phyloP scores from a whole-genome alignment of 768 basidiomycete species.

The Plicaturopsis crispa region DNA sequence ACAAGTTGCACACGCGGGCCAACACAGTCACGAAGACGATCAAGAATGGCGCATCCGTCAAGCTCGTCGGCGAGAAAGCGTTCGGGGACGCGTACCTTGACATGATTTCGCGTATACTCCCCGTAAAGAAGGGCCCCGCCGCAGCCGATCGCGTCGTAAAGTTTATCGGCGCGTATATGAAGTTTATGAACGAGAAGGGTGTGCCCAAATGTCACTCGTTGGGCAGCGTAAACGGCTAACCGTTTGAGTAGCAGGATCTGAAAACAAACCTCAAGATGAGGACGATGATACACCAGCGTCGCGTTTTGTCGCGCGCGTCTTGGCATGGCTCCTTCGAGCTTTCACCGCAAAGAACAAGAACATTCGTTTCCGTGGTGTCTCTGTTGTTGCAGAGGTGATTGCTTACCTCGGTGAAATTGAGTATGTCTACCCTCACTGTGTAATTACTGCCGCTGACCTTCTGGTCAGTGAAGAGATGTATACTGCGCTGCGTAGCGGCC shows the following conservation, averaged over 20 bases:
- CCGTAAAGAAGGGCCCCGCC: slow-evolving; percentile 40
- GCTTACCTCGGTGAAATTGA: slow-evolving; percentile 41
- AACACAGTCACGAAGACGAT: slow-evolving; percentile 19
- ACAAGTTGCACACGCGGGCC: slow-evolving; percentile 33
- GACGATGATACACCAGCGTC: slow-evolving; percentile 65
- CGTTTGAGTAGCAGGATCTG: slow-evolving; percentile 14
- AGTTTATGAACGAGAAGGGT: slow-evolving; percentile 38
- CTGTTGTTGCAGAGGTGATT: slow-evolving; percentile 38
- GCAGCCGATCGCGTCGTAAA: slow-evolving; percentile 40
- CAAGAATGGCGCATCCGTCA: slow-evolving; percentile 16
- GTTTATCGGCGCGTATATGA: slow-evolving; percentile 38
- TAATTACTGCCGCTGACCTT: slow-evolving; percentile 39
- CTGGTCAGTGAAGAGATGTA: slow-evolving; percentile 32
- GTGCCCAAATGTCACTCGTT: not conserved
- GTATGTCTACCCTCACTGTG: slow-evolving; percentile 28
- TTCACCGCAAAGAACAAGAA: slow-evolving; percentile 45
- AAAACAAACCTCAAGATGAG: slow-evolving; percentile 28
- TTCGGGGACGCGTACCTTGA: slow-evolving; percentile 36
- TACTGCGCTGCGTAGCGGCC: slow-evolving; percentile 36
- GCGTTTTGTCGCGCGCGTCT: slow-evolving; percentile 58
- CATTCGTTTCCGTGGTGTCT: slow-evolving; percentile 36
- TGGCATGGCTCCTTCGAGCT: slow-evolving; percentile 48
- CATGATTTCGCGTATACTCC: slow-evolving; percentile 31
- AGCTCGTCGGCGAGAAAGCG: slow-evolving; percentile 35
- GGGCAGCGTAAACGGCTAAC: not conserved